phyloP scores from a whole-genome alignment of 2,329 filamentous ascomycete species.

The Myriosclerotinia duriaeana region DNA sequence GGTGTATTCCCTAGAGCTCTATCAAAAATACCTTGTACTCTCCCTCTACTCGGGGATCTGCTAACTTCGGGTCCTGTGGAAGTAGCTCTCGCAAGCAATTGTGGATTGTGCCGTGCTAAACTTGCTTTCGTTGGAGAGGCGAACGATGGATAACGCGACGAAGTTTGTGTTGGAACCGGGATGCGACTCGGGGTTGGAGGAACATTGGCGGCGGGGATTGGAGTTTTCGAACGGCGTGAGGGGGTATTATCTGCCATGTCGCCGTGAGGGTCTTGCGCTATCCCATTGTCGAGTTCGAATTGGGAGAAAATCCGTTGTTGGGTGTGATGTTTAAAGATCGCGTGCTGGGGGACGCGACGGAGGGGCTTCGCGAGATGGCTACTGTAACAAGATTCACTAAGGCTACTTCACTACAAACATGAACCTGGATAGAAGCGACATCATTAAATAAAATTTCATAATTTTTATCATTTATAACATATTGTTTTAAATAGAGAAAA shows the following conservation, averaged over 20 bases:
- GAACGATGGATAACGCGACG: slow-evolving; percentile 52
- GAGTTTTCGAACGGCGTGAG: slow-evolving; percentile 21
- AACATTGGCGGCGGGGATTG: slow-evolving; percentile 38
- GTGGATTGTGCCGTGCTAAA: slow-evolving; percentile 59
- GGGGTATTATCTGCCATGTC: slow-evolving; percentile 22
- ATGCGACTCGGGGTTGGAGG: slow-evolving; percentile 44
- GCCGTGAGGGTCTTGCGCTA: neutral
- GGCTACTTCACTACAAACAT: slow-evolving; percentile 7
- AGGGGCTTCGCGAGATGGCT: slow-evolving; percentile 15
- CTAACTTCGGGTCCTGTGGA: slow-evolving; percentile 39
- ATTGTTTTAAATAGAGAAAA: neutral
- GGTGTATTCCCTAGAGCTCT: slow-evolving; percentile 31
- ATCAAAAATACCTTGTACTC: slow-evolving; percentile 38
- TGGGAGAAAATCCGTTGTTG: neutral
- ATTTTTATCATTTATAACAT: neutral
- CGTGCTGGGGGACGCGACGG: slow-evolving; percentile 18
- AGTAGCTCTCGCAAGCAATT: slow-evolving; percentile 50
- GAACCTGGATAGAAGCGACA: neutral
- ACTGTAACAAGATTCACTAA: neutral
- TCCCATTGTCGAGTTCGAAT: neutral
- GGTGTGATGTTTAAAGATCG: neutral
- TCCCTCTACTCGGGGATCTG: slow-evolving; percentile 37
- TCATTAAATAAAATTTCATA: neutral
- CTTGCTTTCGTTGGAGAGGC: slow-evolving; percentile 67
- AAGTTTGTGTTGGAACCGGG: slow-evolving; percentile 28